Evolutionary conservation across 352 stramenopile species (phyloP), one percentile per base, ranked within the genome.

Genomic region (Phytophthora aleatoria): DNA sequence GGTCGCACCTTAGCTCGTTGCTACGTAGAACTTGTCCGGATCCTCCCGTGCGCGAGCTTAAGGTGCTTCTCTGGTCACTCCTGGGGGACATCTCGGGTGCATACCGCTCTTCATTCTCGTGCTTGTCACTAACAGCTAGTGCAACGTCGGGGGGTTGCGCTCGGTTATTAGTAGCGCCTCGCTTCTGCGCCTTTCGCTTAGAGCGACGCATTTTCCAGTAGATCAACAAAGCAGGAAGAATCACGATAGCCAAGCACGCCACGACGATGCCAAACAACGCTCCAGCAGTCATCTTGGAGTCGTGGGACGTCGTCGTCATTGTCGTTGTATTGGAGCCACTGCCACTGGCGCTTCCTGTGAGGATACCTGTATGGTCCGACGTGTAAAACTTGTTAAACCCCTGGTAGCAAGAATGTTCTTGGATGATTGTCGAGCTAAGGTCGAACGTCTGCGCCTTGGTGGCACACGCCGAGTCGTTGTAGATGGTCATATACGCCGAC

Each of bases 361-460:
- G 4, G 12, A 68, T 55, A 7, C 61, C 67, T 31, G 59, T 63
- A 33, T 76, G 52, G 15, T 73, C 66, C 2, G 63, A 71, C 4
- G 63, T 76, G 42, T 76, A 76, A 30, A 79, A 79, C 38, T 76
- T 74, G 44, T 76, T 73, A 57, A 64, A 76, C 0, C 68, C 71
- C 16, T 48, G 50, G 13, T 71, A 74, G 27, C 71, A 79, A 1
- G 45, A 36, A 26, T 73, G 59, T 5, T 67, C 45, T 48, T 58
- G 52, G 36, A 79, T 63, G 9, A 45, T 70, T 7, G 59, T 61
- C 20, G 57, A 26, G 12, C 64, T 76, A 12, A 74, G 60, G 41
- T 73, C 68, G 35, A 74, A 79, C 5, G 53, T 60, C 36, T 73
- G 64, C 20, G 68, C 47, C 26, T 69, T 67, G 28, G 43, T 69